phyloP scores from a whole-genome alignment of 176 grass and related monocot species.

The barley (Hordeum vulgare) region DNA sequence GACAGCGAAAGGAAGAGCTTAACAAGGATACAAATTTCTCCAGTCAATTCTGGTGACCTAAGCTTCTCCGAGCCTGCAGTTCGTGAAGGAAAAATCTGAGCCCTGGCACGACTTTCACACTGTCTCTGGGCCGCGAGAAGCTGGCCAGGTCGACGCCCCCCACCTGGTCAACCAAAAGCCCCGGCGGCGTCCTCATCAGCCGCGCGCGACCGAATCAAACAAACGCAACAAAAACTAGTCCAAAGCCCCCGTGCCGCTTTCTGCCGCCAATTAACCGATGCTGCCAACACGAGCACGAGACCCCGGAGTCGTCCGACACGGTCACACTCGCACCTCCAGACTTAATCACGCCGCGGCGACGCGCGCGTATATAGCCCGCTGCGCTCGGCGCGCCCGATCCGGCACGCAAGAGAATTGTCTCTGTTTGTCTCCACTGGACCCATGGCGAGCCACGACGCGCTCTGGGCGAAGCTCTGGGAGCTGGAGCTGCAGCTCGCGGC shows the following conservation, averaged over 20 bases:
- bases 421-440: neutral
- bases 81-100: neutral
- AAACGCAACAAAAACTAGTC: neutral
- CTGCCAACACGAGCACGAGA: neutral
- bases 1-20: neutral
- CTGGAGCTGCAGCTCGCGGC: conserved; percentile 47
- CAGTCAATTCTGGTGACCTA: neutral
- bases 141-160: conserved; percentile 2
- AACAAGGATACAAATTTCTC: neutral
- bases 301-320: neutral
- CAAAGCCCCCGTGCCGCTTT: neutral
- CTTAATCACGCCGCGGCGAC: neutral
- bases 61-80: neutral
- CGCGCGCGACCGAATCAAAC: conserved; percentile 25
- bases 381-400: neutral
- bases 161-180: neutral
- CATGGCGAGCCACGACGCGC: conserved; percentile 37
- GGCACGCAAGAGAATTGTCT: neutral
- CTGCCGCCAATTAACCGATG: neutral
- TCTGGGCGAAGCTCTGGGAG: conserved; percentile 51
- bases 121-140: neutral
- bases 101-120: neutral
- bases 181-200: neutral
- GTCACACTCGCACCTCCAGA: neutral
- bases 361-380: neutral